Evolutionary conservation across 2,329 filamentous ascomycete genomes (phyloP), one percentile per base, ranked within the genome.

Genomic region (Metarhizium rileyi): DNA sequence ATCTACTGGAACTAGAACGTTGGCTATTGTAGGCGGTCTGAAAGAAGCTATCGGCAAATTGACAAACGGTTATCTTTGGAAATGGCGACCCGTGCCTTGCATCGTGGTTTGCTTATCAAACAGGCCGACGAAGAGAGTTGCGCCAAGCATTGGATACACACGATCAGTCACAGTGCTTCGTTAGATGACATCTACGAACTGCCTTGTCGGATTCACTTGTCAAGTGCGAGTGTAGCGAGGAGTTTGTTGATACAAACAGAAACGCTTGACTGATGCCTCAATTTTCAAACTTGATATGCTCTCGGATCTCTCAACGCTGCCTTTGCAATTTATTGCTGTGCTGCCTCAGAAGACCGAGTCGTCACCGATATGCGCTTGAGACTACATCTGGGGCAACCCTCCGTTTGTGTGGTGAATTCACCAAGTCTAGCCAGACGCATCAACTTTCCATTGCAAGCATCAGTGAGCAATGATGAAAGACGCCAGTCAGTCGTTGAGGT

Each of bases 1-100:
- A 68, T 68, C 74, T 76, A 72, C 84, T 83, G 85, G 85, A 78
- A 73, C 64, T 61, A 60, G 70, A 64, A 76, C 73, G 71, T 66
- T 74, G 77, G 75, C 71, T 74, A 66, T 59, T 65, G 53, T 63
- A 65, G 68, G 63, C 64, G 53, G 67, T 61, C 54, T 55, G 60
- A 61, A 61, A 51, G 66, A 62, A 63, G 66, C 61, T 55, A 59
- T 58, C 56, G 59, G 50, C 53, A 5, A 12, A 9, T 30, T 35
- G 22, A 47, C 25, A 20, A 49, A 27, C 35, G 23, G 26, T 16
- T n/a, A n/a, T 33, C 20, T 22, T 28, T 43, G 5, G 36, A 12
- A 25, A 27, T 40, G 46, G n/a, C 18, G 8, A 47, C 44, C n/a
- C 44, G 14, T 27, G 22, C 7, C 28, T 4, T 22, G n/a, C 27